Conservation (phyloP, 768 basidiomycete genomes). For the Mycena crocata region DNA sequence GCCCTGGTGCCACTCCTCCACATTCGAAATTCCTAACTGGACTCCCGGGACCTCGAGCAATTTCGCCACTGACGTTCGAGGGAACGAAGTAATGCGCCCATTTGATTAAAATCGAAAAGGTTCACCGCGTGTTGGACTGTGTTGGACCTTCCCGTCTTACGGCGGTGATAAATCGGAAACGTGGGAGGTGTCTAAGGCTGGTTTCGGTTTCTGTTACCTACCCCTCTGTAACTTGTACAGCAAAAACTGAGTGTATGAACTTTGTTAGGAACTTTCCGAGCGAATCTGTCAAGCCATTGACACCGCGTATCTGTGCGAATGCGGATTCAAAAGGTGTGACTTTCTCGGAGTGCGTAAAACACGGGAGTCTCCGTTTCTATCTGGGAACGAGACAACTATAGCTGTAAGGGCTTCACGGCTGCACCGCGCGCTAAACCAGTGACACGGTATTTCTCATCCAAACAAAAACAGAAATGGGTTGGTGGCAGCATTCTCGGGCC, state of each 20-base stretch:
- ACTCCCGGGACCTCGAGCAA: constrained; percentile 55
- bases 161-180: constrained; percentile 19
- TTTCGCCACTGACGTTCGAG: constrained; percentile 60
- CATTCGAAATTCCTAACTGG: constrained; percentile 61
- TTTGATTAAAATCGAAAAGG: constrained; percentile 46
- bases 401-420: not conserved
- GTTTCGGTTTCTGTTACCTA: not conserved
- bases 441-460: too few species aligned
- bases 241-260: not conserved
- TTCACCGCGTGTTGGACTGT: not conserved
- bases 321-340: not conserved
- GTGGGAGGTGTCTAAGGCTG: not conserved
- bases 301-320: constrained; percentile 1
- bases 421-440: too few species aligned
- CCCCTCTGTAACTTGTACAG: constrained; percentile 10
- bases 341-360: not conserved
- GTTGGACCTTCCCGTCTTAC: too few species aligned
- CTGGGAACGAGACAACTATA: not conserved
- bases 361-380: not conserved
- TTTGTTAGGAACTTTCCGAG: not conserved
- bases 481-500: too few species aligned
- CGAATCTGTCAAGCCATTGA: not conserved
- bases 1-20: constrained; percentile 63
- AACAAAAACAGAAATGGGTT: too few species aligned
- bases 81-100: constrained; percentile 54